Percentiles rank a stretch among this genome's conserved stretches.
These are phyloP conservation scores for Bretschneidera sinensis DNA, from an alignment of 345 rosid genomes.

Conservation along the genomic window DNA sequence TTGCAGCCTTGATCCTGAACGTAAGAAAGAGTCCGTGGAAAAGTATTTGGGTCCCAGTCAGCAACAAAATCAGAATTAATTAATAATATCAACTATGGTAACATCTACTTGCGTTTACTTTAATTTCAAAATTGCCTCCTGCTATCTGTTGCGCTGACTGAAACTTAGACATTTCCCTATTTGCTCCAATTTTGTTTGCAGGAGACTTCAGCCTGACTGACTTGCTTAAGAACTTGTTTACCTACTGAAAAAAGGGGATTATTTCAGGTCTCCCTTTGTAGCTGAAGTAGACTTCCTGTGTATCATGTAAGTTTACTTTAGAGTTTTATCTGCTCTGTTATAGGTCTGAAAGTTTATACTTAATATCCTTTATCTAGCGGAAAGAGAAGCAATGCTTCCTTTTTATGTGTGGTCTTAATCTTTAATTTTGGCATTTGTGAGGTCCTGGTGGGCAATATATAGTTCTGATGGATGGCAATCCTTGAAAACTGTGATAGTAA, in stretches of 20 bases:
- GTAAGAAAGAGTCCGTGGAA: conserved; percentile 94
- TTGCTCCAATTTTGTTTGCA: not conserved
- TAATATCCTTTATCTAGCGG: not conserved
- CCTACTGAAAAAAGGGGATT: not conserved
- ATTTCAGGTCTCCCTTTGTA: not conserved
- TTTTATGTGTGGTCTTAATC: too few species aligned
- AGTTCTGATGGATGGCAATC: not conserved
- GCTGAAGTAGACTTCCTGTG: not conserved
- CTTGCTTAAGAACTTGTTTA: not conserved
- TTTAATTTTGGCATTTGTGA: not conserved
- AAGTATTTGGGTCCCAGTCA: conserved; percentile 75
- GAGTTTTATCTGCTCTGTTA: too few species aligned
- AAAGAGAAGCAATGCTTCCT: not conserved
- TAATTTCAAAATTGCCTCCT: too few species aligned
- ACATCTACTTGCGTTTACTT: not conserved
- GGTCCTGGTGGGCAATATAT: not conserved
- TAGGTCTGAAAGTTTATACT: not conserved
- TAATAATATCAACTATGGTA: not conserved
- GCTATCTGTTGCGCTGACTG: not conserved
- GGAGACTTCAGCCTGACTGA: not conserved
- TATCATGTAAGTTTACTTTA: not conserved
- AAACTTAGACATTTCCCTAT: not conserved
- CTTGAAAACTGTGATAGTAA: not conserved
- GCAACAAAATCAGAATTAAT: conserved; percentile 31
- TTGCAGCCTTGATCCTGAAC: conserved; percentile 95